Evolutionary conservation across 805 yeast species (phyloP).

Genomic region (Priceomyces fermenticarens): DNA sequence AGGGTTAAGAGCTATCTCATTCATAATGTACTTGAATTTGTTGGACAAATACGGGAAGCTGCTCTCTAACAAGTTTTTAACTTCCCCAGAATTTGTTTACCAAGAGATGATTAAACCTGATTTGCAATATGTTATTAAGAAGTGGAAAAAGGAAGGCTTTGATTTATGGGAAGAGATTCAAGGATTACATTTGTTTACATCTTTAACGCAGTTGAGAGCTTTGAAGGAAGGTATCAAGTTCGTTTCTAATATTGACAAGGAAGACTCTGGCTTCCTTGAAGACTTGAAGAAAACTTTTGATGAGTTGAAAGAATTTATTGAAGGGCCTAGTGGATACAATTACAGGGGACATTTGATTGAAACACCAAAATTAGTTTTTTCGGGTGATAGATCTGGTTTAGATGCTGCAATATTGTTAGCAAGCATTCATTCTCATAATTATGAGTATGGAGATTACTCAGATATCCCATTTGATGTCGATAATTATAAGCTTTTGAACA

Average conservation of each 20-base stretch:
- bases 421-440: constrained; percentile 45
- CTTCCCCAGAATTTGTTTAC: constrained; percentile 39
- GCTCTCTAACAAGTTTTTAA: constrained; percentile 23
- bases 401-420: constrained; percentile 74
- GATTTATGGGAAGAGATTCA: constrained; percentile 92
- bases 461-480: constrained; percentile 62
- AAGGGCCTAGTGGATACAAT: constrained; percentile 40
- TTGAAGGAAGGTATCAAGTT: constrained; percentile 52
- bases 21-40: constrained; percentile 50
- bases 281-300: constrained; percentile 27
- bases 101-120: constrained; percentile 62
- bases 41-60: constrained; percentile 28
- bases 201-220: constrained; percentile 70
- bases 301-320: constrained; percentile 36
- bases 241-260: constrained; percentile 21
- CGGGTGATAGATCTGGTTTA: constrained; percentile 60
- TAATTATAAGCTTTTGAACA: constrained; percentile 56
- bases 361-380: constrained; percentile 48
- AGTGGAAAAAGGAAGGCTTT: constrained; percentile 69
- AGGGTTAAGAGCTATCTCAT: constrained; percentile 69
- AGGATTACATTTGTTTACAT: constrained; percentile 76
- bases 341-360: constrained; percentile 59
- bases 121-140: constrained; percentile 54
- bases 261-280: constrained; percentile 23
- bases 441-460: constrained; percentile 30